Percentiles rank a stretch among this genome's conserved stretches.
These are phyloP conservation scores for Pyrenochaeta sp. DNA, from an alignment of 2,329 filamentous ascomycete species.

Conservation along the genomic window DNA sequence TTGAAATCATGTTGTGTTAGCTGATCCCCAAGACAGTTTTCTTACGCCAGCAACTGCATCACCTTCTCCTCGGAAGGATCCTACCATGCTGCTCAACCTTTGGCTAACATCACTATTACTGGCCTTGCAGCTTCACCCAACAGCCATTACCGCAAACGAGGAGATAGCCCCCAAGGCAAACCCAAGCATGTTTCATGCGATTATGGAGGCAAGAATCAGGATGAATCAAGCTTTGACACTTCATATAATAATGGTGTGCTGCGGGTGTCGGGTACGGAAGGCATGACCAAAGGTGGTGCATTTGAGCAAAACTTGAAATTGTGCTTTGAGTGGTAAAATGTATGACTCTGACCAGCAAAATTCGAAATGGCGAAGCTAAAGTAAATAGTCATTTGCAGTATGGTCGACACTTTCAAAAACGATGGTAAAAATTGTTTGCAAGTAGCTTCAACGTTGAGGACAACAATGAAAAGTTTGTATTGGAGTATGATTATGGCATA, in stretches of 20 bases:
- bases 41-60: constrained; percentile 13
- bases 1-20: no score
- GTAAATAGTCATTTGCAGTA: no score
- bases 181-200: constrained; percentile 32
- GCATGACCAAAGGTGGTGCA: constrained; percentile 59
- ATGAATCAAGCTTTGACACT: neutral
- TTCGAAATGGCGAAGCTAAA: no score
- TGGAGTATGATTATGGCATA: no score
- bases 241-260: constrained; percentile 51
- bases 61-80: constrained; percentile 48
- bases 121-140: constrained; percentile 51
- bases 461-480: no score
- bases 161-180: neutral
- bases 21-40: no score
- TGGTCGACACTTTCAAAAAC: no score
- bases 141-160: neutral
- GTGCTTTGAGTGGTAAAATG: constrained; percentile 8
- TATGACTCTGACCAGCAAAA: no score
- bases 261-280: constrained; percentile 57
- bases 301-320: constrained; percentile 65
- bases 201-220: constrained; percentile 6
- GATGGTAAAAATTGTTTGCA: no score
- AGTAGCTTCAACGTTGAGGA: no score
- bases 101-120: constrained; percentile 66
- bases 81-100: constrained; percentile 62